Evolutionary conservation across 352 stramenopile species (phyloP).

Genomic region (Saprolegnia diclina): DNA sequence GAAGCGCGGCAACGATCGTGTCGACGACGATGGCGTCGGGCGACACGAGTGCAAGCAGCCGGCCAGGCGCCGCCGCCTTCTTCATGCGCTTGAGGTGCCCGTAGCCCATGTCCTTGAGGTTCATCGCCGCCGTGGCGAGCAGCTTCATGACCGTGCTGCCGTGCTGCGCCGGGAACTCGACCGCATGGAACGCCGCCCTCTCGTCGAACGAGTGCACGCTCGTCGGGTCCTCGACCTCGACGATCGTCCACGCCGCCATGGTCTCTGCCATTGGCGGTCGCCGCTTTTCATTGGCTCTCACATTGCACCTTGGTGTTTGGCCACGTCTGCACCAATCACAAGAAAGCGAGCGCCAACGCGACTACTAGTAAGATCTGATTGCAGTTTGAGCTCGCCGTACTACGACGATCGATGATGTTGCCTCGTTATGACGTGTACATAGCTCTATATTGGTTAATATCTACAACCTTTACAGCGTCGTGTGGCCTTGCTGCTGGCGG

Average conservation of each 20-base stretch:
- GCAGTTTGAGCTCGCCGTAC: too few species aligned
- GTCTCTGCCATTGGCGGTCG: too few species aligned
- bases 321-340: neutral
- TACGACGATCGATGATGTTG: too few species aligned
- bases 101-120: slow-evolving; percentile 58
- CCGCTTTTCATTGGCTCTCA: neutral
- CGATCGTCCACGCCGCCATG: neutral
- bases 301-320: neutral
- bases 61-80: slow-evolving; percentile 35
- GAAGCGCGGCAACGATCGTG: slow-evolving; percentile 45
- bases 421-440: too few species aligned
- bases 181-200: slow-evolving; percentile 42
- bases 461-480: too few species aligned
- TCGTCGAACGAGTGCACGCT: slow-evolving; percentile 6
- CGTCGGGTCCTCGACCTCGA: neutral
- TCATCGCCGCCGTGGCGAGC: slow-evolving; percentile 42
- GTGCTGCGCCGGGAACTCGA: slow-evolving; percentile 57
- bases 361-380: too few species aligned
- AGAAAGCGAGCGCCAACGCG: neutral
- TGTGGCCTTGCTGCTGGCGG: slow-evolving; percentile 44
- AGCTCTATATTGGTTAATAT: too few species aligned
- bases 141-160: slow-evolving; percentile 65
- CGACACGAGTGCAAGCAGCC: slow-evolving; percentile 26
- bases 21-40: slow-evolving; percentile 36
- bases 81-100: slow-evolving; percentile 80